Conservation (phyloP, 106 monocot species). For the Posidonia australis region DNA sequence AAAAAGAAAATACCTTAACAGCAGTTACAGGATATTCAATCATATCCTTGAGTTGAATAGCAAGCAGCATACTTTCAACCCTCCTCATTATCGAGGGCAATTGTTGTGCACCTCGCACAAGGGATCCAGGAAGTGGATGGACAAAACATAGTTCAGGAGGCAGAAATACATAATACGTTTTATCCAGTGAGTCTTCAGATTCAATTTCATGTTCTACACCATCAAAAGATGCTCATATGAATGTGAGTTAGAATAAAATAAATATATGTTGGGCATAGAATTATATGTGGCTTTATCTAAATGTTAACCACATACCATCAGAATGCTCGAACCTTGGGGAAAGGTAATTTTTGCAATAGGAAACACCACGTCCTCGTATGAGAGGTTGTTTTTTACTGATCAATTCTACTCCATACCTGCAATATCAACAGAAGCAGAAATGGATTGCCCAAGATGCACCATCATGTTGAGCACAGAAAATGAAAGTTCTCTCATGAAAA, state of each 20-base stretch:
- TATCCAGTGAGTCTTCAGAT: slow-evolving; percentile 63
- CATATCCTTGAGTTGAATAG: slow-evolving; percentile 68
- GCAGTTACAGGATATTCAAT: slow-evolving; percentile 76
- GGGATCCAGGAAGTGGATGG: slow-evolving; percentile 90
- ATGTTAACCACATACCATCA: slow-evolving; percentile 47
- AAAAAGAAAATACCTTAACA: slow-evolving; percentile 39
- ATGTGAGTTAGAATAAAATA: too few species aligned
- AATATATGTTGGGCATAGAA: too few species aligned
- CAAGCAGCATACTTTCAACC: slow-evolving; percentile 93
- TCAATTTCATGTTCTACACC: slow-evolving; percentile 49
- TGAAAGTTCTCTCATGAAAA: slow-evolving; percentile 9
- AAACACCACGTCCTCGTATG: slow-evolving; percentile 89
- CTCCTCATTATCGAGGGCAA: slow-evolving; percentile 95
- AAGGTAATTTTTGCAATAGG: slow-evolving; percentile 98
- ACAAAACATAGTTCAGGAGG: slow-evolving; percentile 93
- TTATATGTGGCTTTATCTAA: not conserved
- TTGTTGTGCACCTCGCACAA: slow-evolving; percentile 90
- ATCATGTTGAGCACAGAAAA: slow-evolving; percentile 25
- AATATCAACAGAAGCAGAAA: slow-evolving; percentile 16
- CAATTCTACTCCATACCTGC: slow-evolving; percentile 88
- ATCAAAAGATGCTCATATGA: not conserved
- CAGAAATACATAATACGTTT: slow-evolving; percentile 93
- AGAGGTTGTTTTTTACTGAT: slow-evolving; percentile 90
- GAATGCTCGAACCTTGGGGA: slow-evolving; percentile 95
- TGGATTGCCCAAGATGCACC: slow-evolving; percentile 18